phyloP scores from a whole-genome alignment of 2,329 filamentous ascomycete genomes.

The Cladosporium sp. region DNA sequence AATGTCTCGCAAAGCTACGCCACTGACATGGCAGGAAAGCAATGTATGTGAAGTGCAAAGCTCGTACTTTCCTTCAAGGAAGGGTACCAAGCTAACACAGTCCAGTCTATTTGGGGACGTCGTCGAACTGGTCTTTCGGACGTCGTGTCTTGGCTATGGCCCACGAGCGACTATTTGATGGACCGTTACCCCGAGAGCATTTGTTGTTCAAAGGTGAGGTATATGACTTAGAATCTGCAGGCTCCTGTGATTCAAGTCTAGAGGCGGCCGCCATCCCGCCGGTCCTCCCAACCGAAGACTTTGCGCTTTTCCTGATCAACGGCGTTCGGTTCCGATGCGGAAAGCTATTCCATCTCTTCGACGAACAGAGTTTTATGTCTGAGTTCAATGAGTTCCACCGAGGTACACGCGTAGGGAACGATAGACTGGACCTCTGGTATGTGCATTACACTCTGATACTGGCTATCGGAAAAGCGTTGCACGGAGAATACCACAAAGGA shows the following conservation, averaged over 20 bases:
- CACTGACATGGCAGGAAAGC: slow-evolving; percentile 37
- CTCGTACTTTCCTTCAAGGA: no score
- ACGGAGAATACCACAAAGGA: slow-evolving; percentile 31
- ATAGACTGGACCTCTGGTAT: slow-evolving; percentile 39
- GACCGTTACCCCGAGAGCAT: slow-evolving; percentile 38
- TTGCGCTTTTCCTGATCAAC: slow-evolving; percentile 50
- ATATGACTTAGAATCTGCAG: slow-evolving; percentile 51
- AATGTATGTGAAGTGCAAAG: slow-evolving; percentile 38
- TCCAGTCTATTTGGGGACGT: slow-evolving; percentile 50
- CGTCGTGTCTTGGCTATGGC: slow-evolving; percentile 46
- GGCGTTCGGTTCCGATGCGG: slow-evolving; percentile 53
- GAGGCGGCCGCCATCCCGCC: slow-evolving; percentile 32
- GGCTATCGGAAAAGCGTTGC: slow-evolving; percentile 53
- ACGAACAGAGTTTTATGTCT: slow-evolving; percentile 48
- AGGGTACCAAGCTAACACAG: not conserved
- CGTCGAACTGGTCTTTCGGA: slow-evolving; percentile 53
- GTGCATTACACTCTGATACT: slow-evolving; percentile 51
- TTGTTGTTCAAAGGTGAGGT: slow-evolving; percentile 48
- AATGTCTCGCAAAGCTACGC: slow-evolving; percentile 30
- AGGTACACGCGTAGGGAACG: no score
- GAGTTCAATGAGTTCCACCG: slow-evolving; percentile 39
- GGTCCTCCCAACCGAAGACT: slow-evolving; percentile 47
- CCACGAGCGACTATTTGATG: slow-evolving; percentile 43
- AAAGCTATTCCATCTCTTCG: slow-evolving; percentile 51
- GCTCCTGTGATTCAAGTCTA: slow-evolving; percentile 27